Percentiles rank a stretch among this genome's conserved stretches.
These are phyloP conservation scores for Eucalyptus brandiana DNA, from an alignment of 345 rosid genomes.

Conservation along the genomic window DNA sequence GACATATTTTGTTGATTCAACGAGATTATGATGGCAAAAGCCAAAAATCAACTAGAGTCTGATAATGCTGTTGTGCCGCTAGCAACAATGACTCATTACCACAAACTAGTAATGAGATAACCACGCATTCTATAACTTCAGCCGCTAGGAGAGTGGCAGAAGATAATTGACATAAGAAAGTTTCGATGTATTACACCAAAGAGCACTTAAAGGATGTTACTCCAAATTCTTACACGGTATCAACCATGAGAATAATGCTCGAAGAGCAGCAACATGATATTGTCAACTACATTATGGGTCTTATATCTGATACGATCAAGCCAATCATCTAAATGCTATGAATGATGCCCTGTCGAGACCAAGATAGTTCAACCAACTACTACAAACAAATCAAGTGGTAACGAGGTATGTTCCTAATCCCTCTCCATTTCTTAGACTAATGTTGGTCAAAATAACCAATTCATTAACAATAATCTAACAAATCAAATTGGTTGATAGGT, in stretches of 20 bases:
- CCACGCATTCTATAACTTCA: not conserved
- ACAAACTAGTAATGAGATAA: not conserved
- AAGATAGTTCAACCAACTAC: not conserved
- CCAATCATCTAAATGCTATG: not conserved
- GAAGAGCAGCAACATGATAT: not conserved
- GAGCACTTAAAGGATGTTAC: not conserved
- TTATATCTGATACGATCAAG: not conserved
- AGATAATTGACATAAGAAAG: not conserved
- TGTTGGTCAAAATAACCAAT: not conserved
- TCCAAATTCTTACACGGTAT: not conserved
- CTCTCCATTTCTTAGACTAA: not conserved
- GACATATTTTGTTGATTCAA: not conserved
- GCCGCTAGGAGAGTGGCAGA: fast-evolving
- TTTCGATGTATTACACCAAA: not conserved
- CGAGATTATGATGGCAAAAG: not conserved
- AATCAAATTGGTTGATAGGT: not conserved
- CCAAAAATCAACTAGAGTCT: not conserved
- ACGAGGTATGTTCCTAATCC: not conserved
- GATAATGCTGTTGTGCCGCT: fast-evolving
- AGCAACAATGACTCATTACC: not conserved
- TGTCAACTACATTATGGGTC: not conserved
- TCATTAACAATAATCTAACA: not conserved
- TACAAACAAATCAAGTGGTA: not conserved
- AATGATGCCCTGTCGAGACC: not conserved
- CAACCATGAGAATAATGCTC: not conserved